Evolutionary conservation across 805 yeast genomes (phyloP), one percentile per base, ranked within the genome.

Genomic region (Groenewaldozyma tartarivorans): DNA sequence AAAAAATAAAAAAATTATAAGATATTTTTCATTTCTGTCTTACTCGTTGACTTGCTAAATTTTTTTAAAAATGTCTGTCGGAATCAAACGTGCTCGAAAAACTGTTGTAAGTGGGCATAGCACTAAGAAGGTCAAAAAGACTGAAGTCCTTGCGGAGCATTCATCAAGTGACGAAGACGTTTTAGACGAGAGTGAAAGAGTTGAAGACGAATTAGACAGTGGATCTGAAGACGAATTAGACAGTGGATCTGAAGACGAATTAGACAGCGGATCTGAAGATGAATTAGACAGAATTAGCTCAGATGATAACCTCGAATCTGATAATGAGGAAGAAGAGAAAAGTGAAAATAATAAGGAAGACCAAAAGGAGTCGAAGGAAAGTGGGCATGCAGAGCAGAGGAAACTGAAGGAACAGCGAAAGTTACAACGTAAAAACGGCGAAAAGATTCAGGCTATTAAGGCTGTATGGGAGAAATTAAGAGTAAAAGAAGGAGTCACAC

Each of bases 401-500:
- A 77, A 77, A 53, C 57, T 79, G 30, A 68, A 81, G 30, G 75
- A 76, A 43, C 96, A 88, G 58, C 77, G 98, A 64, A 90, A 88
- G 62, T 66, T 85, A 49, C 77, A 79, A 57, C 78, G 95, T 67
- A 84, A 81, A 57, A 74, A 92, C n/a, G 97, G 96, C 53, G 64
- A 66, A 29, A 84, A 81, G 62, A 87, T 90, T 38, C 86, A 84
- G 60, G 74, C 76, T 50, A 86, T 90, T 62, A 90, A 90, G 61
- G 68, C 72, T 24, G 59, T 90, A 33, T 90, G 98, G 98, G 97
- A 88, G 67, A 77, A 75, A 60, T 68, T 90, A 54, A 76, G 97
- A 63, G 90, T 82, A 26, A 84, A 83, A 53, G 77, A 74, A 44
- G 94, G 94, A 33, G 68, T 87, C 41, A 82, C 94, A 36, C 79